Base-by-base conservation (phyloP, 257 asterid species). In the Fraxinus cuspidata region DNA sequence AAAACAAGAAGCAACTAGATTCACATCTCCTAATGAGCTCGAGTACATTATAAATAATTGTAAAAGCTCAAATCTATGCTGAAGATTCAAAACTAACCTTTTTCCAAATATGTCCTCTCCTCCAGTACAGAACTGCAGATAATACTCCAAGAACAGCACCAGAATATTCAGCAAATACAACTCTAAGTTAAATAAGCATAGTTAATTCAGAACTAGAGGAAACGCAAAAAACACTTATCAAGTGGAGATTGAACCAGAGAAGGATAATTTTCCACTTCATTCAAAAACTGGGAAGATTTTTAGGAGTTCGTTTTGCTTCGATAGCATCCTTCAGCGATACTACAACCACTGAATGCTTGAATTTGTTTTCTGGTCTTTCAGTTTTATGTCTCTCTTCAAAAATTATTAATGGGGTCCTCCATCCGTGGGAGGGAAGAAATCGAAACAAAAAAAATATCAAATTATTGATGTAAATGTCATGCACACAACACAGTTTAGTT, bases 111-210 rank as follows among this genome's bases (percentile, higher is more conserved):
- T 84, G 90, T 71, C 90, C 93, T 81, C 88, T 88, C 81, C 97
- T 87, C 56, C 99, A 98, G 83, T 91, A 95, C 81, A 95, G 83
- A 73, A 89, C 92, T 67, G 83, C 94, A 38, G 99, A 93, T 86
- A 95, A 72, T 71, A 95, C 98, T 79, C 98, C 99, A 71, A 95
- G 98, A 83, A 93, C 88, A 74, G 99, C 99, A 79, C 99, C 99
- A 44, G 99, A 89, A 80, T 95, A 95, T 80, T 95, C 98, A 21
- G 87, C 92, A 86, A 95, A 74, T 80, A 95, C 82, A 80, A 91
- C 93, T 92, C 99, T 95, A 88, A 72, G 78, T 80, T 72, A 63
- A 42, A 58, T 56, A 84, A 83, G 70, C 79, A 76, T 75, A 71
- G 21, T 21, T 47, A 60, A 73, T 16, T 21, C 51, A 74, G 76